phyloP scores from a whole-genome alignment of 78 protist species.

The slime mould (Dictyostelium discoideum) region dicty_2.7 NC_007089.4:3003501-3004000 shows the following conservation, averaged over 20 bases:
- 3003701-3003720: not conserved
- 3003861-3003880: slow-evolving; percentile 67
- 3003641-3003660: slow-evolving; percentile 66
- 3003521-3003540: slow-evolving; percentile 20
- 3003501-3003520: slow-evolving; percentile 24
- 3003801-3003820: slow-evolving; percentile 79
- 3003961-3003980: slow-evolving; percentile 67
- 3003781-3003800: slow-evolving; percentile 75
- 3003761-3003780: slow-evolving; percentile 70
- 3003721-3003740: not conserved
- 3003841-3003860: slow-evolving; percentile 54
- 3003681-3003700: not conserved
- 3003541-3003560: slow-evolving; percentile 48
- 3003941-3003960: slow-evolving; percentile 68
- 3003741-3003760: not conserved
- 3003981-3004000: slow-evolving; percentile 76
- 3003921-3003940: slow-evolving; percentile 67
- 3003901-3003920: slow-evolving; percentile 65
- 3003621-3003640: slow-evolving; percentile 63
- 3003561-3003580: slow-evolving; percentile 70
- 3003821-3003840: slow-evolving; percentile 52
- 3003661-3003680: slow-evolving; percentile 58
- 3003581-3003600: slow-evolving; percentile 42
- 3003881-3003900: slow-evolving; percentile 75
- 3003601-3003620: slow-evolving; percentile 58